Base-by-base conservation (phyloP, 1,284 basidiomycete genomes). In the Pseudozyma hubeiensis region DNA sequence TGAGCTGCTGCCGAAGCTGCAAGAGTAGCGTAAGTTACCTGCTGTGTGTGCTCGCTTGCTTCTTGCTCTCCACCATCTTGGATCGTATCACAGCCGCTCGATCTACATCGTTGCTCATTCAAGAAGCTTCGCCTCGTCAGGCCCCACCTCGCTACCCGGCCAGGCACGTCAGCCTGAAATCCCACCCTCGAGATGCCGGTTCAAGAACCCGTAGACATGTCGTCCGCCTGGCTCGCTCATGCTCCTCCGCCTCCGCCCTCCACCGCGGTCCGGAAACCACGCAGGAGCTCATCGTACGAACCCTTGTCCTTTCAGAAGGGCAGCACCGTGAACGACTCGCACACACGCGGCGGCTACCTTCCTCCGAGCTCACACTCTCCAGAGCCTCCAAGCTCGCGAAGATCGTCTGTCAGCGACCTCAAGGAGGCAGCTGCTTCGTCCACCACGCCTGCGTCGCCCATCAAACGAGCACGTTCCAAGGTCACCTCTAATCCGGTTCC, bases 301-400 rank as follows among this genome's bases (percentile, higher is more conserved):
- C 68, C 69, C 34, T 44, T 72, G 24, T 57, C 58, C 6, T 43
- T 40, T n/a, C 53, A 54, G 17, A 66, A 60, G 10, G 55, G 50
- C 37, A 33, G 48, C 53, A 41, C 48, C 39, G 61, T 54, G 17
- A 71, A 67, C 57, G 77, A 80, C 24, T 34, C 55, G 5, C 56
- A 60, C 17, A 69, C 77, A 0, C 58, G 45, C 19, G 78, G 78
- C 29, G 78, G 72, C 44, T 67, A 71, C 14, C 63, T 80, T 29
- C 78, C 78, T 10, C 56, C 68, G 3, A 77, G 77, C 56, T 75
- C 74, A 11, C 72, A 75, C 53, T 71, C 73, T 37, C 78, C 78
- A 8, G 76, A 72, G 44, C 77, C 77, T 8, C 39, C 57, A 14
- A 58, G 56, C 16, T 52, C 67, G 9, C 55, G 53, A 14, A 59